These are phyloP conservation scores for Paramecium tetraurelia DNA, from an alignment of 73 alveolate species.

Conservation along the genomic window DNA sequence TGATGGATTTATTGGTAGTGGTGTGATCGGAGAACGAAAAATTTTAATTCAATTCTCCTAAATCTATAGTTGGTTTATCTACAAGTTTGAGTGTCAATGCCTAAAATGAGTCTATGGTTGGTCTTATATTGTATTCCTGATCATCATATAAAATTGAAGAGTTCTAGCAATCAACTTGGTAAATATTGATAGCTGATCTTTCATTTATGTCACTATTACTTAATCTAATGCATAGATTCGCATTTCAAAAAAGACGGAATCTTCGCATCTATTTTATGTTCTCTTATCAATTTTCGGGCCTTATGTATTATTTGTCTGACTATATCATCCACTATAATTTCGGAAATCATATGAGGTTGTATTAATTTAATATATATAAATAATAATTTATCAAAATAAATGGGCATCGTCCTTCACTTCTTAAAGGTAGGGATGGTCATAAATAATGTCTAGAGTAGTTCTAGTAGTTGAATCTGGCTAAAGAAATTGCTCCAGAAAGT, in stretches of 20 bases:
- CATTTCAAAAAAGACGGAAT: not conserved
- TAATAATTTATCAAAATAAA: not conserved
- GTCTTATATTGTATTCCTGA: not conserved
- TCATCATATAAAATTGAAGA: not conserved
- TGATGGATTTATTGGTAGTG: not conserved
- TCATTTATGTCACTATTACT: not conserved
- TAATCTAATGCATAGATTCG: not conserved
- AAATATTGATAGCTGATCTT: not conserved
- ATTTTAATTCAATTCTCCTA: not conserved
- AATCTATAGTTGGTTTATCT: not conserved
- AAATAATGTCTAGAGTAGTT: not conserved
- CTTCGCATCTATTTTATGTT: not conserved
- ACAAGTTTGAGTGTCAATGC: not conserved
- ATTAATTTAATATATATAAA: not conserved
- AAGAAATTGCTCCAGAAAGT: not conserved
- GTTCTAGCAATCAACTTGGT: not conserved
- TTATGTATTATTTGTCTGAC: not conserved
- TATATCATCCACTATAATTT: not conserved
- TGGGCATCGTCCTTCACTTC: constrained; percentile 1
- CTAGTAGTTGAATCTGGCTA: not conserved
- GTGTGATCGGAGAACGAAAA: not conserved
- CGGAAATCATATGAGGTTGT: not conserved
- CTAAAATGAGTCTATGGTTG: not conserved
- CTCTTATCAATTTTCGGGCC: not conserved
- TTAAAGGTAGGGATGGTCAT: not conserved